These are phyloP conservation scores for Ophiostoma pallidulum DNA, from an alignment of 2,329 filamentous ascomycete genomes.

Conservation along the genomic window DNA sequence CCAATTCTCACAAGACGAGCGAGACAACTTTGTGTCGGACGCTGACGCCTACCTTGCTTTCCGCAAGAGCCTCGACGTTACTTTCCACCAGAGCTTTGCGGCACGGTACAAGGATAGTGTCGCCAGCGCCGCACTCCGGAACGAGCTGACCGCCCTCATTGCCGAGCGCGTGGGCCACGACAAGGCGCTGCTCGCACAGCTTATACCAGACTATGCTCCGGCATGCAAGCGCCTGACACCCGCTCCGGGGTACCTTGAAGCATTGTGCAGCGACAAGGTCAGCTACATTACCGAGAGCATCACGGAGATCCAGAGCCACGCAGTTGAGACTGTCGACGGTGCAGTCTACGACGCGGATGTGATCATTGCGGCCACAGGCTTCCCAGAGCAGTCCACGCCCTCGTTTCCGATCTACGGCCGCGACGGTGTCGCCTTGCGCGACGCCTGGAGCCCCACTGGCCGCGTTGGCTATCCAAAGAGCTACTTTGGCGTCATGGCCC, in stretches of 20 bases:
- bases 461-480: constrained; percentile 13
- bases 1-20: background rate
- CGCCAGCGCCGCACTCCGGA: constrained; percentile 3
- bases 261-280: constrained; percentile 22
- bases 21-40: background rate
- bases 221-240: constrained; percentile 21
- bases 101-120: background rate
- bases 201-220: constrained; percentile 18
- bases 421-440: constrained; percentile 14
- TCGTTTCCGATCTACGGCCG: constrained; percentile 18
- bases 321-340: constrained; percentile 22
- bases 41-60: background rate
- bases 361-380: constrained; percentile 24
- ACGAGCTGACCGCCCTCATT: constrained; percentile 3
- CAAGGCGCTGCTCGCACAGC: constrained; percentile 1
- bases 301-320: constrained; percentile 21
- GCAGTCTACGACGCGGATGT: constrained; percentile 23
- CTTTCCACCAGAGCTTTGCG: constrained; percentile 3
- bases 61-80: constrained; percentile 1
- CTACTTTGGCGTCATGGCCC: constrained; percentile 22
- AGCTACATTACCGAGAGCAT: constrained; percentile 25
- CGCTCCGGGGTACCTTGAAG: constrained; percentile 21
- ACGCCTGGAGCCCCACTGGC: constrained; percentile 17
- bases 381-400: constrained; percentile 18
- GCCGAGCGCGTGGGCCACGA: constrained; percentile 2